Evolutionary conservation across 306 rosid genomes (phyloP), one percentile per base, ranked within the genome.

Genomic region (Quercus robur): DNA sequence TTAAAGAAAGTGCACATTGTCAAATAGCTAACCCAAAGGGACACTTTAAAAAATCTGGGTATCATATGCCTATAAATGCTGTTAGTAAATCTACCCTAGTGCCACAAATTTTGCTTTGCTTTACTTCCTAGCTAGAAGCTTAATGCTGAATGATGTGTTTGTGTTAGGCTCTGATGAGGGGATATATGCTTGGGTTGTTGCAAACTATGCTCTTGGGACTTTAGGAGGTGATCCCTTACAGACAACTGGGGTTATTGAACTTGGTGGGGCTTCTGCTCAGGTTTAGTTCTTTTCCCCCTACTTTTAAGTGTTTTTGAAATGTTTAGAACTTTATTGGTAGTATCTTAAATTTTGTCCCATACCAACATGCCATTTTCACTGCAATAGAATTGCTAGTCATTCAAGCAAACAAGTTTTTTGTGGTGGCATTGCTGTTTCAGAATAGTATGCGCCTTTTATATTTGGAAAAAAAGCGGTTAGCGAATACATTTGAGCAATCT

Each of bases 231-330:
- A 92, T 86, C 97, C 98, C 46, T 75, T 75, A 55, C 84, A 87
- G 77, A 92, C 97, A 64, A 87, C 93, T 76, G 97, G 98, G 83
- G 88, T 94, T 78, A 86, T 94, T 70, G 97, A 94, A 85, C 97
- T 92, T 73, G 97, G 97, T 56, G 97, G 97, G 23, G 98, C 97
- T 87, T 94, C 97, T 80, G 91, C 93, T 75, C 97, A 94, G 98
- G 97, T 94, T 76, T 70, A 44, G 59, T 69, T 71, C 70, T 49
- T 52, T 77, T 31, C 26, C 70, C 78, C n/a, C 26, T 55, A 77
- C 68, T 63, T 83, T 14, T 41, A 26, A 26, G 31, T 58, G 5
- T 38, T 56, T 31, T 63, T 35, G 6, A 33, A 75, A 77, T 31
- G 13, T 20, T 61, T 70, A 75, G 55, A 72, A n/a, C 38, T 54